Conservation (phyloP, 768 basidiomycete species). For the Suillus weaverae region DNA sequence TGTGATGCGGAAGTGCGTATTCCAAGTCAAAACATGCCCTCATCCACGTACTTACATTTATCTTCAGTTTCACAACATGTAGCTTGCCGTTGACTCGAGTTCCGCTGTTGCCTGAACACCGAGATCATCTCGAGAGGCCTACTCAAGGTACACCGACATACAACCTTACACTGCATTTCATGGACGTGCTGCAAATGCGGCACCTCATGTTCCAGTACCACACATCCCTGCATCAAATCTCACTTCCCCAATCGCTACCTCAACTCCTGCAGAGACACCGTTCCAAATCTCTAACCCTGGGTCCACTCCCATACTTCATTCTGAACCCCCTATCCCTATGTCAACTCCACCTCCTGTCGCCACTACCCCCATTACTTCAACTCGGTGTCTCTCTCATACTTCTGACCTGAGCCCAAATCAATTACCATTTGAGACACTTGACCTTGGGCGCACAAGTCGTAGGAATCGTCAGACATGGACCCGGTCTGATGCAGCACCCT, state of each 20-base stretch:
- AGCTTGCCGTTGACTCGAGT: neutral
- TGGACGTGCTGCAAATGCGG: neutral
- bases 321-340: neutral
- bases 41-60: neutral
- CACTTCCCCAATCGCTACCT: neutral
- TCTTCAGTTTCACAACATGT: neutral
- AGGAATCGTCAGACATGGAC: neutral
- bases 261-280: neutral
- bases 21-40: neutral
- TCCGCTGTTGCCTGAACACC: neutral
- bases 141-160: neutral
- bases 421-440: neutral
- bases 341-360: neutral
- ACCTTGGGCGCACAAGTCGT: neutral
- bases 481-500: neutral
- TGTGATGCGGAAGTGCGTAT: neutral
- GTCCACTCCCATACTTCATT: neutral
- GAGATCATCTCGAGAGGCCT: neutral
- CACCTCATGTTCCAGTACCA: neutral
- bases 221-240: neutral
- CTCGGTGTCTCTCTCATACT: neutral
- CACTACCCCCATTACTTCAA: neutral
- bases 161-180: neutral
- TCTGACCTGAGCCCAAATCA: neutral
- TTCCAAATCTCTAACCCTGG: neutral